These are phyloP conservation scores for Drosera spatulata DNA, from an alignment of 179 eudicot species.

Conservation along the genomic window DNA sequence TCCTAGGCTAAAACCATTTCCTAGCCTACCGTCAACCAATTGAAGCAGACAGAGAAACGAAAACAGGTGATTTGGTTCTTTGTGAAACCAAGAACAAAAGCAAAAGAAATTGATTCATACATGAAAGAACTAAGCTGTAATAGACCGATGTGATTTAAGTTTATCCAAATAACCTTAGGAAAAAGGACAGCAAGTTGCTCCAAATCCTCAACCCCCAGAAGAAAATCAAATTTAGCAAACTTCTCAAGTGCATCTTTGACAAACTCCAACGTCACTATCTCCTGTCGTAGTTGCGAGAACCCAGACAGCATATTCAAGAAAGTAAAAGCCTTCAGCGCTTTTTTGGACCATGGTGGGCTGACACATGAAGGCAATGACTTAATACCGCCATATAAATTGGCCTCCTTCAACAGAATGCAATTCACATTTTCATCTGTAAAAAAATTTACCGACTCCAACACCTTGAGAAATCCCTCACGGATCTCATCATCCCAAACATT, in stretches of 20 bases:
- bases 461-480: conserved; percentile 25
- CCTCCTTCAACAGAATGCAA: conserved; percentile 38
- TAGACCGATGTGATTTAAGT: background rate
- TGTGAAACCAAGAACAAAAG: too few species aligned
- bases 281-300: conserved; percentile 28
- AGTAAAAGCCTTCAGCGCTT: conserved; percentile 41
- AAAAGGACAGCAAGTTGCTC: conserved; percentile 57
- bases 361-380: conserved; percentile 29
- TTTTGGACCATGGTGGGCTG: conserved; percentile 73
- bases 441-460: conserved; percentile 51
- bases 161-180: conserved; percentile 56
- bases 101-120: too few species aligned
- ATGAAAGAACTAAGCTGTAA: too few species aligned
- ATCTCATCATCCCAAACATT: conserved; percentile 25
- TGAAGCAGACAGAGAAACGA: too few species aligned
- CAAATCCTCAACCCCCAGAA: conserved; percentile 40
- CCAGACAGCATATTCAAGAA: conserved; percentile 56
- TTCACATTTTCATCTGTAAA: conserved; percentile 32
- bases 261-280: conserved; percentile 28
- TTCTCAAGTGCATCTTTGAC: conserved; percentile 43
- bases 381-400: conserved; percentile 13
- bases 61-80: too few species aligned
- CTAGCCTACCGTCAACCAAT: too few species aligned
- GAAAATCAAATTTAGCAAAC: conserved; percentile 41
- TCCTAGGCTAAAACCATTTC: too few species aligned